Base-by-base conservation (phyloP, 805 yeast species). In the Lachancea quebecensis region DNA sequence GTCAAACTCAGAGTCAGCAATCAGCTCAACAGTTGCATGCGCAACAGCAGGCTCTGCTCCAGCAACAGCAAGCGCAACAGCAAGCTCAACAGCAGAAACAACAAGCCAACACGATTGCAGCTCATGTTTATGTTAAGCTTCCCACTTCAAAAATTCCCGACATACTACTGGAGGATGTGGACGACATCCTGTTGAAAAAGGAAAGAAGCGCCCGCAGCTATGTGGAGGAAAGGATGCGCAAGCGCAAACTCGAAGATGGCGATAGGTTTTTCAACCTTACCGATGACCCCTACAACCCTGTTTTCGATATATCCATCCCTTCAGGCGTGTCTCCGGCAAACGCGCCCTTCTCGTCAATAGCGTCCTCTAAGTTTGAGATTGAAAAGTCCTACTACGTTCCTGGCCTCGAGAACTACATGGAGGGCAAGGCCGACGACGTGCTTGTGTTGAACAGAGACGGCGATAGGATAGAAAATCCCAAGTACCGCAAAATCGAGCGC, bases 141-240 rank as follows among this genome's bases (percentile, higher is more conserved):
- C 95, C 96, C 2, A 83, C 93, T 33, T 85, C 96, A 1, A 86
- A 88, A 65, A 85, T 91, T 51, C 97, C 98, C 12, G 97, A 91
- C 64, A 75, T 90, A 74, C 95, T 88, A 39, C 71, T 91, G 49
- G 82, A 85, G 18, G 86, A 95, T 5, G 90, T 89, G 10, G 85
- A 85, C 44, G 75, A 79, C 38, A 80, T 88, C 17, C 67, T 85
- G 41, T 72, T 77, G 39, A 90, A 82, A 50, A 87, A 88, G 65
- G 83, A 87, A 49, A 81, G 75, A 45, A 82, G 86, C 6, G 82
- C 90, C 50, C 81, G 81, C 50, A 77, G 81, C 45, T 95, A 87
- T n/a, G 96, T 93, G 40, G 78, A 81, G 50, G 95, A 87, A 54
- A 85, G 87, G 61, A 72, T 91, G 64, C 78, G 78, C 41, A 82